Evolutionary conservation across 805 yeast genomes (phyloP).

Genomic region (Lipomyces yamanashiensis): DNA sequence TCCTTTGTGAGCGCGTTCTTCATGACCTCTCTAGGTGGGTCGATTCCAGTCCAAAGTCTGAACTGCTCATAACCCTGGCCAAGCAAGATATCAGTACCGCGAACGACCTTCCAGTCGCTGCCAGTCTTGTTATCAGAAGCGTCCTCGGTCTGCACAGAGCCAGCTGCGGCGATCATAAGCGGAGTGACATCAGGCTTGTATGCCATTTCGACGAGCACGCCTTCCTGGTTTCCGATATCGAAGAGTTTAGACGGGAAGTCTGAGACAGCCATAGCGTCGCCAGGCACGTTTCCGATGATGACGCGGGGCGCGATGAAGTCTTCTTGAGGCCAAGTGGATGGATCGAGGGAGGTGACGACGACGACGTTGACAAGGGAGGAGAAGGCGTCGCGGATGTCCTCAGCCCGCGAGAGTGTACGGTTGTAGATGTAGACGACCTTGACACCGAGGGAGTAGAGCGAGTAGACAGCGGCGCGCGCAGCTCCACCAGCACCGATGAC

Average conservation of each 20-base stretch:
- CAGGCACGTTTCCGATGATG: slow-evolving; percentile 34
- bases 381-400: slow-evolving; percentile 62
- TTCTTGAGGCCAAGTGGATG: slow-evolving; percentile 18
- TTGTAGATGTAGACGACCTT: slow-evolving; percentile 76
- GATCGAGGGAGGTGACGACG: slow-evolving; percentile 24
- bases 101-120: slow-evolving; percentile 76
- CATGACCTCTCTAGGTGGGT: slow-evolving; percentile 41
- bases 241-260: slow-evolving; percentile 23
- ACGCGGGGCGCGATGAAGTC: slow-evolving; percentile 12
- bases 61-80: slow-evolving; percentile 93
- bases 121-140: slow-evolving; percentile 40
- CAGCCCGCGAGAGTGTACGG: slow-evolving; percentile 72
- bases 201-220: slow-evolving; percentile 80
- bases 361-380: slow-evolving; percentile 46
- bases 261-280: slow-evolving; percentile 17
- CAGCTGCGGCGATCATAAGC: slow-evolving; percentile 72
- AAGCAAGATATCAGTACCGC: slow-evolving; percentile 90
- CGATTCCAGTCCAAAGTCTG: slow-evolving; percentile 61
- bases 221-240: slow-evolving; percentile 1
- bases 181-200: slow-evolving; percentile 90
- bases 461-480: slow-evolving; percentile 90
- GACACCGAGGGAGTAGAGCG: slow-evolving; percentile 80
- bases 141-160: too few relatives aligned
- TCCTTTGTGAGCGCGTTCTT: slow-evolving; percentile 22
- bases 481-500: slow-evolving; percentile 98